These are phyloP conservation scores for Ceratobasidium sp. DNA, from an alignment of 1,284 basidiomycete genomes.

Conservation along the genomic window DNA sequence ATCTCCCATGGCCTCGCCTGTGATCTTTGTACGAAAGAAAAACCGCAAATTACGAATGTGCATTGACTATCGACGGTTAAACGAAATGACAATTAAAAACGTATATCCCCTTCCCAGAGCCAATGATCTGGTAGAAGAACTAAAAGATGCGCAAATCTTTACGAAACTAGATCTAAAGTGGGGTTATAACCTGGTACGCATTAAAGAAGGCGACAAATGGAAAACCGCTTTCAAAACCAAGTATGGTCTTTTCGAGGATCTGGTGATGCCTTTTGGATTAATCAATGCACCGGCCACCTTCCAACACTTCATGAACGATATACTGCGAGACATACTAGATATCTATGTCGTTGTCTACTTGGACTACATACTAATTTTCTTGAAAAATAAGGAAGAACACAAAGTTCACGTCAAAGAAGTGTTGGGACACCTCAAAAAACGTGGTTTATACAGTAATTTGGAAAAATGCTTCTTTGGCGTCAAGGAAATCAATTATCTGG, in stretches of 20 bases:
- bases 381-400: slow-evolving; percentile 56
- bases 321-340: slow-evolving; percentile 31
- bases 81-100: no score
- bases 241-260: slow-evolving; percentile 31
- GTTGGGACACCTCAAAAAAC: slow-evolving; percentile 44
- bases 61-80: no score
- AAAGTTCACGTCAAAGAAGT: slow-evolving; percentile 48
- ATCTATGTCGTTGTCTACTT: slow-evolving; percentile 43
- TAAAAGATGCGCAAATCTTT: no score
- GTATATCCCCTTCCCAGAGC: no score
- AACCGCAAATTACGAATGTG: no score
- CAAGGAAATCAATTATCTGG: slow-evolving; percentile 50
- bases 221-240: slow-evolving; percentile 38
- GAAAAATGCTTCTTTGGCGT: slow-evolving; percentile 50
- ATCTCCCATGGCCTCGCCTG: no score
- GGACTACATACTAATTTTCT: slow-evolving; percentile 47
- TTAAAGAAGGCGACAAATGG: no score
- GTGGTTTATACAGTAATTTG: slow-evolving; percentile 45
- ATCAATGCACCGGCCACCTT: slow-evolving; percentile 34
- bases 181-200: no score
- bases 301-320: slow-evolving; percentile 36
- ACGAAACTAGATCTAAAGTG: no score
- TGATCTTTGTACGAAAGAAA: no score
- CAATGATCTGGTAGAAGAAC: no score
- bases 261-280: slow-evolving; percentile 36